Percentiles rank a stretch among this genome's conserved stretches.
These are phyloP conservation scores for Aegilops umbellulata DNA, from an alignment of 176 grass and related monocot genomes.

Conservation along the genomic window DNA sequence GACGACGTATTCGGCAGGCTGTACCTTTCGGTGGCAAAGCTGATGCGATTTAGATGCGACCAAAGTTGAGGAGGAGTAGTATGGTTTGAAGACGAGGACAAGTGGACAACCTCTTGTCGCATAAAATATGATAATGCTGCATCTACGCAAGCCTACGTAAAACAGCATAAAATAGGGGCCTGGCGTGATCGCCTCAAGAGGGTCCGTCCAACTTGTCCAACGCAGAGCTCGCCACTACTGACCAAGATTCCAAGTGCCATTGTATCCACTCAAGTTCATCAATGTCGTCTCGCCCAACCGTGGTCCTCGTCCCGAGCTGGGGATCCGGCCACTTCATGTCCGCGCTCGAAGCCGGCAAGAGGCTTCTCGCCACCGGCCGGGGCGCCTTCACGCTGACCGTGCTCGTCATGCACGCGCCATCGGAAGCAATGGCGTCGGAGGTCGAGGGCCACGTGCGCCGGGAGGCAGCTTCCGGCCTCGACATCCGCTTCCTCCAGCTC, in stretches of 20 bases:
- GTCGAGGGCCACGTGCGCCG: conserved; percentile 20
- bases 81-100: too few species aligned
- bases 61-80: too few species aligned
- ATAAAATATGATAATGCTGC: too few species aligned
- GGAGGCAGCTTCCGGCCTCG: not conserved
- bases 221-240: not conserved
- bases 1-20: not conserved
- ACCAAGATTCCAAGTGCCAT: not conserved
- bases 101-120: too few species aligned
- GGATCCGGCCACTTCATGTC: conserved; percentile 42
- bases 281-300: conserved; percentile 4
- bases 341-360: conserved; percentile 34
- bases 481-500: conserved; percentile 30
- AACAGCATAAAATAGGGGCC: too few species aligned
- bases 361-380: conserved; percentile 4
- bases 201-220: too few species aligned
- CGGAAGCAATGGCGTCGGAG: not conserved
- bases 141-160: too few species aligned
- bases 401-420: conserved; percentile 15
- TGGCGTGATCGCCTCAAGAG: too few species aligned
- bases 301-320: conserved; percentile 28
- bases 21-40: not conserved
- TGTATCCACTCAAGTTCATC: not conserved
- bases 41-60: not conserved
- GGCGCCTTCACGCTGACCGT: conserved; percentile 32